Conservation (phyloP, 2,329 filamentous ascomycete species). For the Geosmithia flava region DNA sequence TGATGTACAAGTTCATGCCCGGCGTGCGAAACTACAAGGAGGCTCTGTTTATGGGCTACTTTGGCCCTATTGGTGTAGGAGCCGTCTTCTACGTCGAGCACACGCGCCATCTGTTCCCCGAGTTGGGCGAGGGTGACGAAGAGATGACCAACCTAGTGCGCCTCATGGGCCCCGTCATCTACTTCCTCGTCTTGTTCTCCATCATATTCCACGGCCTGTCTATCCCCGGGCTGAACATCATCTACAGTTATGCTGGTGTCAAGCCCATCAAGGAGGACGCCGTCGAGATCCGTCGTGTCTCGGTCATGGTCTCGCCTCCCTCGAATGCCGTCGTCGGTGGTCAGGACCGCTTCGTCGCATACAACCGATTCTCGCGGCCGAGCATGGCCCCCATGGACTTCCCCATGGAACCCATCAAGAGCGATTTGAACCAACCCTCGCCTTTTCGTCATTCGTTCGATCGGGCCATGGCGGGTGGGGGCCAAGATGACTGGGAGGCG, state of each 20-base stretch:
- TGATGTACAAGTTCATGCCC: slow-evolving; percentile 43
- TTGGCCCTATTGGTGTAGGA: slow-evolving; percentile 60
- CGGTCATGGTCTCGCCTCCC: slow-evolving; percentile 19
- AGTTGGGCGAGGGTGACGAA: slow-evolving; percentile 17
- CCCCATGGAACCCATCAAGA: too few relatives aligned
- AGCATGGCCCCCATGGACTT: neutral
- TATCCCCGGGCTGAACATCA: slow-evolving; percentile 26
- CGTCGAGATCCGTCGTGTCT: slow-evolving; percentile 22
- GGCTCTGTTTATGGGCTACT: slow-evolving; percentile 51
- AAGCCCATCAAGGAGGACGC: slow-evolving; percentile 29
- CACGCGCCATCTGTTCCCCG: slow-evolving; percentile 26
- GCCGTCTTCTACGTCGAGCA: slow-evolving; percentile 61
- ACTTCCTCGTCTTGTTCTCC: slow-evolving; percentile 23
- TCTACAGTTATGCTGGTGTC: slow-evolving; percentile 25
- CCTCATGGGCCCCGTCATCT: slow-evolving; percentile 24
- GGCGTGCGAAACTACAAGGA: slow-evolving; percentile 39
- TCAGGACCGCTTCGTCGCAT: slow-evolving; percentile 26
- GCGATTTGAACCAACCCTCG: too few relatives aligned
- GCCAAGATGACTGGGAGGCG: too few relatives aligned
- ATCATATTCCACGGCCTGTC: slow-evolving; percentile 34
- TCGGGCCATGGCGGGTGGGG: too few relatives aligned
- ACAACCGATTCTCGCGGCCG: slow-evolving; percentile 15
- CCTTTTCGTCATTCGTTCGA: too few relatives aligned
- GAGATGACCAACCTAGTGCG: slow-evolving; percentile 21
- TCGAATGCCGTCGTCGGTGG: slow-evolving; percentile 26